These are phyloP conservation scores for Pichia eremophila DNA, from an alignment of 805 yeast species.

Conservation along the genomic window DNA sequence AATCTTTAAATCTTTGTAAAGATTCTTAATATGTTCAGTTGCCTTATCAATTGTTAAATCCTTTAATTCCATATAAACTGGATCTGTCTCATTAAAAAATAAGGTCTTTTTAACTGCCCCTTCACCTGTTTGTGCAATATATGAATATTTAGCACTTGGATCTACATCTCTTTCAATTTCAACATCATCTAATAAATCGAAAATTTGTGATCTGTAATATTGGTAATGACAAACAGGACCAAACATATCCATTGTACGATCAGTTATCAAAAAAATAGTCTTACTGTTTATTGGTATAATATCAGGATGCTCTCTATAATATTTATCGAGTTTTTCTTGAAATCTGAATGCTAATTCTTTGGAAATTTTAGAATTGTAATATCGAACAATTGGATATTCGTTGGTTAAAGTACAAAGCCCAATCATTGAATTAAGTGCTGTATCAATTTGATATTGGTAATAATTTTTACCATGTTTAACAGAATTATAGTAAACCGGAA, in stretches of 20 bases:
- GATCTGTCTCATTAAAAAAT: slow-evolving; percentile 20
- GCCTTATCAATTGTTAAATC: slow-evolving; percentile 22
- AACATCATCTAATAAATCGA: slow-evolving; percentile 43
- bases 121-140: slow-evolving; percentile 20
- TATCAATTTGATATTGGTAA: slow-evolving; percentile 47
- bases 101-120: slow-evolving; percentile 19
- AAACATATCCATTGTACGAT: slow-evolving; percentile 72
- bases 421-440: slow-evolving; percentile 56
- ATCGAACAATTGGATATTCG: slow-evolving; percentile 82
- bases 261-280: slow-evolving; percentile 66
- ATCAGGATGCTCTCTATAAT: slow-evolving; percentile 58
- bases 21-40: slow-evolving; percentile 11
- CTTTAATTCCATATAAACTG: slow-evolving; percentile 18
- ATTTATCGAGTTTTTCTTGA: slow-evolving; percentile 63
- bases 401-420: slow-evolving; percentile 70
- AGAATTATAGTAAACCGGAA: slow-evolving; percentile 62
- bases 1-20: slow-evolving; percentile 16
- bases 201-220: slow-evolving; percentile 85
- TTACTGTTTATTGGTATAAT: slow-evolving; percentile 43
- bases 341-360: slow-evolving; percentile 57
- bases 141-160: slow-evolving; percentile 19
- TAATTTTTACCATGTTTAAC: slow-evolving; percentile 53
- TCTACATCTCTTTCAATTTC: slow-evolving; percentile 18
- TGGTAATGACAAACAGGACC: slow-evolving; percentile 87
- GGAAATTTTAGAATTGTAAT: slow-evolving; percentile 46